phyloP scores from a whole-genome alignment of 306 rosid genomes.

The Pachyrhizus erosus region DNA sequence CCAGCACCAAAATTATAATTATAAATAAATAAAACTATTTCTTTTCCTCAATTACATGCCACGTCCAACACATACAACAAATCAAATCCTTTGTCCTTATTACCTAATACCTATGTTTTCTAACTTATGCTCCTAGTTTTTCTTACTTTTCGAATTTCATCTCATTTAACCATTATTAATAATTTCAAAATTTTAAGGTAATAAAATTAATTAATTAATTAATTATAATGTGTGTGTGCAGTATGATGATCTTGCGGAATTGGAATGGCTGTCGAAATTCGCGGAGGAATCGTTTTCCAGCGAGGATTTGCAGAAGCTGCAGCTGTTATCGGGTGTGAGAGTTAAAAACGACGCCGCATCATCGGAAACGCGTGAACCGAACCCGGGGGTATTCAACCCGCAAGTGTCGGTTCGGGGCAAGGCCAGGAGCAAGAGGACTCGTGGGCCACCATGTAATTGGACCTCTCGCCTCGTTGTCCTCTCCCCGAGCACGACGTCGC shows the following conservation, averaged over 20 bases:
- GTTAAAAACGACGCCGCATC: constrained; percentile 49
- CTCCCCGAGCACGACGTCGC: constrained; percentile 46
- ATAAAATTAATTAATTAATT: not conserved
- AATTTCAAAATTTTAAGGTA: not conserved
- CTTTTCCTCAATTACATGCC: not conserved
- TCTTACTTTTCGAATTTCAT: not conserved
- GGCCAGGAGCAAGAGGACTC: constrained; percentile 90
- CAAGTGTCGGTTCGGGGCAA: constrained; percentile 75
- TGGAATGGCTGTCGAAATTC: constrained; percentile 91
- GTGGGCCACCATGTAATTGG: constrained; percentile 88
- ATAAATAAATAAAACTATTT: not conserved
- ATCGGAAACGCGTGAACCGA: constrained; percentile 39
- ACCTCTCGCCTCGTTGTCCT: constrained; percentile 70
- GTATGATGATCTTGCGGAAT: constrained; percentile 82
- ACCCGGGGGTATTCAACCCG: constrained; percentile 47
- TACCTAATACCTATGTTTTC: not conserved
- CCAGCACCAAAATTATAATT: not conserved
- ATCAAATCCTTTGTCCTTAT: constrained; percentile 30
- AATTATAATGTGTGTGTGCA: not conserved
- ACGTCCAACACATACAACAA: constrained; percentile 20
- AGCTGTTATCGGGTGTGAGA: constrained; percentile 74
- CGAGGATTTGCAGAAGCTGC: constrained; percentile 80
- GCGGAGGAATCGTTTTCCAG: constrained; percentile 87
- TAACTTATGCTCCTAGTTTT: not conserved
- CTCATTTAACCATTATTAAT: not conserved